A percentile compares a stretch with the other conserved stretches of the same genome.
Evolutionary conservation across 495 filamentous ascomycete species (phyloP).

Genomic region (Penicillium chermesinum): DNA sequence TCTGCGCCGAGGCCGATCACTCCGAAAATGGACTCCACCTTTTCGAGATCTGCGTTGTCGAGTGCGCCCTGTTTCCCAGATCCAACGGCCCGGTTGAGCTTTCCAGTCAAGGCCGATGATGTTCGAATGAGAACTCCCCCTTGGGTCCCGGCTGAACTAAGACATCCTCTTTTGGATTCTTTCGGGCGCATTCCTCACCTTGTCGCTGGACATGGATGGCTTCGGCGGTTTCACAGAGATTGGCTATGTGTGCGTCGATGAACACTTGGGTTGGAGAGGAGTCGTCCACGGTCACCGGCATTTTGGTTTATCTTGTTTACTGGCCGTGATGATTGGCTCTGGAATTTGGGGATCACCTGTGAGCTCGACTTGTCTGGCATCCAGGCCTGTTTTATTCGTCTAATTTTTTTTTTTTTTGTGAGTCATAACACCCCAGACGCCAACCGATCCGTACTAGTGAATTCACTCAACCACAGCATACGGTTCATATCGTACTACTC

Average conservation of each 20-base stretch:
- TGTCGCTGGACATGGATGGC: slow-evolving; percentile 11
- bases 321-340: too few species aligned
- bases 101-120: slow-evolving; percentile 5
- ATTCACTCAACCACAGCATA: too few species aligned
- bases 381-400: too few species aligned
- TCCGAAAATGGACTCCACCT: slow-evolving; percentile 8
- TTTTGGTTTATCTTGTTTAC: too few species aligned
- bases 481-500: too few species aligned
- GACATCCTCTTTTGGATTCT: slow-evolving; percentile 4
- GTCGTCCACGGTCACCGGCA: too few species aligned
- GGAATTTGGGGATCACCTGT: too few species aligned
- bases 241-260: neutral
- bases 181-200: slow-evolving; percentile 9
- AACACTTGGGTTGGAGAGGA: neutral
- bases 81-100: slow-evolving; percentile 15
- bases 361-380: too few species aligned
- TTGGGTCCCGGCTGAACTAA: neutral
- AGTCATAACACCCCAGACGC: too few species aligned
- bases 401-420: too few species aligned
- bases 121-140: slow-evolving; percentile 13
- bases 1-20: slow-evolving; percentile 5
- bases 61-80: slow-evolving; percentile 3
- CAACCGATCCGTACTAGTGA: too few species aligned
- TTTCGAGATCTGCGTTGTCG: neutral
- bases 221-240: slow-evolving; percentile 10